Base-by-base conservation (phyloP, 1,284 basidiomycete species). In the Boletus nobilissimus region DNA sequence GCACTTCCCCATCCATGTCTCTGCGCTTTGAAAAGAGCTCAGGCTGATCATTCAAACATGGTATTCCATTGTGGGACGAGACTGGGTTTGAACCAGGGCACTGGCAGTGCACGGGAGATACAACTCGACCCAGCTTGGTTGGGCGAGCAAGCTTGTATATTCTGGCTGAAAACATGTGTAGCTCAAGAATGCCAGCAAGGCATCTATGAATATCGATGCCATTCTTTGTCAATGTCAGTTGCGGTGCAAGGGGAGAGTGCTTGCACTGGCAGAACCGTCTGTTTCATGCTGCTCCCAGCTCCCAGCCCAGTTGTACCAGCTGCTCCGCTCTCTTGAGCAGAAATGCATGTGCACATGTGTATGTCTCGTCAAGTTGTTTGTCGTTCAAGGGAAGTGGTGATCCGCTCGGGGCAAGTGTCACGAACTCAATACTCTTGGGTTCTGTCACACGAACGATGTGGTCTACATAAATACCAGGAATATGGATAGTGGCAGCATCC, bases 391-490 rank as follows among this genome's bases (percentile, higher is more conserved):
- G 70, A 46, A 14, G 9, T 73, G 80, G 62, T 24, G 84, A 78
- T 62, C 83, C 78, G 51, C 88, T 81, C 74, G 86, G 84, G 51
- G 93, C 94, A 51, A 96, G 88, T 3, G 95, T 95, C 73, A 89
- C 86, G 81, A 95, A 90, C 87, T 98, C 97, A 71, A 98, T 95
- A 70, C 92, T 88, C 87, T 97, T 98, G 76, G 93, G 91, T 34
- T 91, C 90, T 0, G 93, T 96, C 16, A 97, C 93, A 73, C 90
- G 90, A 73, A 97, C 94, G 81, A 98, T 94, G 70, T 97, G 94
- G 86, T 97, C 93, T 80, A 98, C 93, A 85, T 97, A 97, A 81
- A 97, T 93, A 39, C 95, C 94, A 7, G 96, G 95, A 32, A 97
- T 87, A 84, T 97, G 97, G 75, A 99, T 92, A 62, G 94, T 90